Conservation (phyloP, 2,329 filamentous ascomycete species). For the Cytospora chrysosperma region DNA sequence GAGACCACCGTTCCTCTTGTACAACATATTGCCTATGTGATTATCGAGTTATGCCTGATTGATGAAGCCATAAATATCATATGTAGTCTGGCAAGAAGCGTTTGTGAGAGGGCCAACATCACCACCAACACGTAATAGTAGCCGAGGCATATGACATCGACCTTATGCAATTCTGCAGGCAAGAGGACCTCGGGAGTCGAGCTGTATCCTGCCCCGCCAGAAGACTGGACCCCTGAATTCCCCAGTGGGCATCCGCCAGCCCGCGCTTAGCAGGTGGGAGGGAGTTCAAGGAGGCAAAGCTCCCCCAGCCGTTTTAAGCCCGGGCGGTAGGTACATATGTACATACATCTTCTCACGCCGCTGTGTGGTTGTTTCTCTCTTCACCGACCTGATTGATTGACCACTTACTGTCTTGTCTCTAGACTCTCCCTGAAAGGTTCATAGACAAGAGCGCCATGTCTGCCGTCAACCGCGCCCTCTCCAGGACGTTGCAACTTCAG, state of each 20-base stretch:
- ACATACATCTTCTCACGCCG: not conserved
- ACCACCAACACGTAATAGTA: not conserved
- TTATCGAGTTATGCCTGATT: too few species aligned
- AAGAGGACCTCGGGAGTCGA: not conserved
- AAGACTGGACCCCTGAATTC: not conserved
- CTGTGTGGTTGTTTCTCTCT: not conserved
- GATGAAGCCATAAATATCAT: too few species aligned
- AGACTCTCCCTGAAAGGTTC: too few species aligned
- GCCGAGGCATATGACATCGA: not conserved
- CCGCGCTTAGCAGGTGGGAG: not conserved
- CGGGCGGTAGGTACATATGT: not conserved
- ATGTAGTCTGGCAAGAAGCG: not conserved
- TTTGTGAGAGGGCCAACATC: not conserved
- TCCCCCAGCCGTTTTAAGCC: not conserved
- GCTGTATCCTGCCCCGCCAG: not conserved
- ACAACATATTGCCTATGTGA: too few species aligned
- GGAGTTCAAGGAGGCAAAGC: not conserved
- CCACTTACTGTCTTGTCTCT: not conserved
- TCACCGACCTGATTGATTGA: not conserved
- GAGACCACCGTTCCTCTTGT: not conserved
- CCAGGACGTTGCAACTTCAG: slow-evolving; percentile 52
- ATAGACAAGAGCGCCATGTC: slow-evolving; percentile 23
- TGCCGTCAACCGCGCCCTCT: slow-evolving; percentile 50
- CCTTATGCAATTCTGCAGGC: not conserved
- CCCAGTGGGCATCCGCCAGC: not conserved